Percentiles rank a stretch among this genome's conserved stretches.
phyloP scores from a whole-genome alignment of 225 moss, liverwort and hornwort genomes.

The Antitrichia curtipendula region DNA sequence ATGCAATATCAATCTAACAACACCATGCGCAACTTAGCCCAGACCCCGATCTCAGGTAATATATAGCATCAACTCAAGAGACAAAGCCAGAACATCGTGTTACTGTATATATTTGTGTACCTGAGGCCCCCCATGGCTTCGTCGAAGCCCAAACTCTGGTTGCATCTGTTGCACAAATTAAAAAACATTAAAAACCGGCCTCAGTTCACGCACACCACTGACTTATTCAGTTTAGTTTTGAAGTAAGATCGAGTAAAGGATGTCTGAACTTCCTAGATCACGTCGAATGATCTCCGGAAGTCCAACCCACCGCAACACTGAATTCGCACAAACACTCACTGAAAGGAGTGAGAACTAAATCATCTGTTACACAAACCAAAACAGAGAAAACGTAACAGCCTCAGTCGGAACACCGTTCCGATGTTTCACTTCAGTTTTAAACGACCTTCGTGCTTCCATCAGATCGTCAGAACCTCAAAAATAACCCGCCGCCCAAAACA shows the following conservation, averaged over 20 bases:
- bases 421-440: neutral
- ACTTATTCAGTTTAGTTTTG: neutral
- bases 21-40: neutral
- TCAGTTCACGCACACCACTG: neutral
- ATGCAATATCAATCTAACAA: neutral
- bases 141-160: conserved; percentile 12
- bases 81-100: neutral
- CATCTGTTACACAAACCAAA: neutral
- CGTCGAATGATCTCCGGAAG: neutral
- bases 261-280: neutral
- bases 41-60: neutral
- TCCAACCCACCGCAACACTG: neutral
- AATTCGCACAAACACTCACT: no score
- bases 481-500: neutral
- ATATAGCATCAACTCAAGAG: no score
- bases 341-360: neutral
- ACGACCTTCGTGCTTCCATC: neutral
- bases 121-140: neutral
- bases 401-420: neutral
- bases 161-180: conserved; percentile 6
- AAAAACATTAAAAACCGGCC: neutral
- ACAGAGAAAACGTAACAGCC: neutral
- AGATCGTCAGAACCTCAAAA: neutral
- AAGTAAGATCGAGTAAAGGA: neutral
- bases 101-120: neutral